Conservation (phyloP, 2,329 filamentous ascomycete genomes). For the Penicillium janthinellum region DNA sequence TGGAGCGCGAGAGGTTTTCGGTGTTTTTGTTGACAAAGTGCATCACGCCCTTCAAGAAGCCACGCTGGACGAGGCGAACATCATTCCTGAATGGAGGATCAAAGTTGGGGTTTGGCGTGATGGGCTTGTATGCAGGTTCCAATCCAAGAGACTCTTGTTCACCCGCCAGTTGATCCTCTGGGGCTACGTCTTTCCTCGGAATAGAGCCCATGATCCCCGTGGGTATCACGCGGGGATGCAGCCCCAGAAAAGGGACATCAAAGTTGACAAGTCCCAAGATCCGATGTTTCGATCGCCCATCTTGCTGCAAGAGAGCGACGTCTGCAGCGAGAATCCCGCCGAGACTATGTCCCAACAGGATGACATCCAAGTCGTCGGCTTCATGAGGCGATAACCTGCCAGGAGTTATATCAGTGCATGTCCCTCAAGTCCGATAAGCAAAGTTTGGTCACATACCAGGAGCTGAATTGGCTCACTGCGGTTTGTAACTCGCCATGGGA, state of each 20-base stretch:
- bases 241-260: constrained; percentile 83
- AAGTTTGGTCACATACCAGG: constrained; percentile 58
- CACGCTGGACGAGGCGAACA: constrained; percentile 66
- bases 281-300: constrained; percentile 58
- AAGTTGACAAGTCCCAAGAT: constrained; percentile 80
- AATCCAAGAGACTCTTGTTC: constrained; percentile 25
- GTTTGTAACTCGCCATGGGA: constrained; percentile 55
- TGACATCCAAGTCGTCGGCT: constrained; percentile 70
- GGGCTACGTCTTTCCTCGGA: constrained; percentile 24
- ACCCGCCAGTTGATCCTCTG: constrained; percentile 20
- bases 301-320: constrained; percentile 61
- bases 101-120: constrained; percentile 61
- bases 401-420: neutral
- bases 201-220: constrained; percentile 81
- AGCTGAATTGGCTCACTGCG: constrained; percentile 79
- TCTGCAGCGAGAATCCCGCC: constrained; percentile 83
- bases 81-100: constrained; percentile 79
- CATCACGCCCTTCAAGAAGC: constrained; percentile 62
- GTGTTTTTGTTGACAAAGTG: constrained; percentile 83
- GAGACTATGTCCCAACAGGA: constrained; percentile 87
- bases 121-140: constrained; percentile 23
- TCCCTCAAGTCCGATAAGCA: neutral
- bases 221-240: constrained; percentile 85
- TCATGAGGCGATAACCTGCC: constrained; percentile 74
- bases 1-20: constrained; percentile 69